Conservation (phyloP, 345 rosid genomes). For the Euclidium syriacum region DNA sequence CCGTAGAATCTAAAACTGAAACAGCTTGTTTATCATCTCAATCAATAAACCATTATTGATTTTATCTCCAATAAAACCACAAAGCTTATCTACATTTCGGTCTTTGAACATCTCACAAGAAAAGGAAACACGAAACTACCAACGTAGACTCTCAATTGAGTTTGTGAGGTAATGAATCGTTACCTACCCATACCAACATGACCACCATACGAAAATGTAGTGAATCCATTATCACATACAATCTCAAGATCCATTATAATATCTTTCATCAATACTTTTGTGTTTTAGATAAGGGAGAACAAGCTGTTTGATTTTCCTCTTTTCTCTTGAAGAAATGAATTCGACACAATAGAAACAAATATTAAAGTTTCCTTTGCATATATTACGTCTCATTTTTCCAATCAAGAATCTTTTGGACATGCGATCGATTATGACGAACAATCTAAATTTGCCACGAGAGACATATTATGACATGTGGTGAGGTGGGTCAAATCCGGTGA, state of each 20-base stretch:
- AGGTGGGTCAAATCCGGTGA: too few relatives aligned
- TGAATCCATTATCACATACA: constrained; percentile 75
- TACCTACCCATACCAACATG: constrained; percentile 86
- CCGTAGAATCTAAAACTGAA: constrained; percentile 46
- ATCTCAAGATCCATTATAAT: constrained; percentile 70
- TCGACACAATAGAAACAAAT: constrained; percentile 46
- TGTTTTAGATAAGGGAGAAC: constrained; percentile 73
- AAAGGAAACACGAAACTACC: constrained; percentile 86
- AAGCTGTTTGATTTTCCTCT: constrained; percentile 42
- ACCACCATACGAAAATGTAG: constrained; percentile 80
- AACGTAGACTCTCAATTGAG: constrained; percentile 62
- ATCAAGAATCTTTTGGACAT: constrained; percentile 48
- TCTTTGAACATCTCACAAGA: constrained; percentile 32
- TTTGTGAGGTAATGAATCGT: constrained; percentile 76
- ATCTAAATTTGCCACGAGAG: not conserved
- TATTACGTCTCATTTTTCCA: constrained; percentile 53
- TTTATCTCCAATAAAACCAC: constrained; percentile 50
- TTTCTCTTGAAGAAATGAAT: constrained; percentile 23
- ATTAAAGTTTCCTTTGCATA: constrained; percentile 49
- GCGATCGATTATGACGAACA: constrained; percentile 10
- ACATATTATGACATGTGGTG: constrained; percentile 64
- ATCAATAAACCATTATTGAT: constrained; percentile 49
- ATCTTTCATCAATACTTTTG: constrained; percentile 76
- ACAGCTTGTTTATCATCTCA: constrained; percentile 48
- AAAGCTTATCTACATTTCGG: constrained; percentile 45